Conservation (phyloP, 495 filamentous ascomycete species). For the Lasiosphaeria miniovina region DNA sequence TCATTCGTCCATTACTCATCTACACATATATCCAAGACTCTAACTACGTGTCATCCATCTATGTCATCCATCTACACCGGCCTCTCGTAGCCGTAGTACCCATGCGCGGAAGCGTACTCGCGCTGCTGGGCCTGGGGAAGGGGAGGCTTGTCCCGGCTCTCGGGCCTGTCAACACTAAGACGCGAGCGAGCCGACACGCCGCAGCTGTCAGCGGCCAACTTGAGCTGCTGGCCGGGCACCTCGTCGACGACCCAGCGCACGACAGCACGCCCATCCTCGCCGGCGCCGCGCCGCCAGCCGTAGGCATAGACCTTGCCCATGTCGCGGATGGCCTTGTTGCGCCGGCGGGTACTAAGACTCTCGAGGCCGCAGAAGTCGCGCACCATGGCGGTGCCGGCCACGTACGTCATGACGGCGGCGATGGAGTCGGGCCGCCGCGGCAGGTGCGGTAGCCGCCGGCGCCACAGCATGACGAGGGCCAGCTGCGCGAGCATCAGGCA, state of each 20-base stretch:
- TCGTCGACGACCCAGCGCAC: slow-evolving; percentile 23
- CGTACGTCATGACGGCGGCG: slow-evolving; percentile 25
- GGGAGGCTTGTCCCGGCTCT: no score
- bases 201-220: no score
- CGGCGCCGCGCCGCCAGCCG: slow-evolving; percentile 23
- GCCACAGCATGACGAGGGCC: slow-evolving; percentile 16
- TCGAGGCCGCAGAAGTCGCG: slow-evolving; percentile 20
- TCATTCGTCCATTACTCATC: no score
- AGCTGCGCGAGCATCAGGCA: slow-evolving; percentile 24
- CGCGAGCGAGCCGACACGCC: no score
- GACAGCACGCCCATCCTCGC: slow-evolving; percentile 3
- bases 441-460: slow-evolving; percentile 16
- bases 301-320: slow-evolving; percentile 28
- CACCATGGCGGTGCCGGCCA: slow-evolving; percentile 21
- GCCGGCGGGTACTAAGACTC: slow-evolving; percentile 5
- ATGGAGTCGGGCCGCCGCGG: slow-evolving; percentile 22
- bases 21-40: no score
- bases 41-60: no score
- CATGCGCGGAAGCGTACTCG: no score
- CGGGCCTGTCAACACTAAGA: no score
- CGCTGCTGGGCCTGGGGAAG: no score
- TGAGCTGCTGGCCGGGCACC: slow-evolving; percentile 1
- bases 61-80: no score
- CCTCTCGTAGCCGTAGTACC: no score
- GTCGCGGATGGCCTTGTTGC: slow-evolving; percentile 13